Evolutionary conservation across 1,139 yeast species (phyloP).

Genomic region (Magnusiomyces tetraspermus): DNA sequence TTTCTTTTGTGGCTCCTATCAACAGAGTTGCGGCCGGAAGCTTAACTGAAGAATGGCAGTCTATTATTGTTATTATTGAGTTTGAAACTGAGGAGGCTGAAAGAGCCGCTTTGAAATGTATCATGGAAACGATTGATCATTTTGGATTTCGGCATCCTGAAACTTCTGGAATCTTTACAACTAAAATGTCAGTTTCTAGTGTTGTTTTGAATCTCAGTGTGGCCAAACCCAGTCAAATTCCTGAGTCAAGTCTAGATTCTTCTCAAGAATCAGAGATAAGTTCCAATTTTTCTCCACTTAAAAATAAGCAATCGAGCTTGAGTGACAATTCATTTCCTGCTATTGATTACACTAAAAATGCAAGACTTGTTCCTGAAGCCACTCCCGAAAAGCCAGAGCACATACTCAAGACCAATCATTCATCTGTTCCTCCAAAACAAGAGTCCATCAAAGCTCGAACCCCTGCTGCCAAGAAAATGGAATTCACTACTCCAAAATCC

Average conservation of each 20-base stretch:
- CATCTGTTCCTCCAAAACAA: background rate
- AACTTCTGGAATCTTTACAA: background rate
- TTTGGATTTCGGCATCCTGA: slow-evolving; percentile 11
- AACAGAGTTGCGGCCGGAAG: slow-evolving; percentile 1
- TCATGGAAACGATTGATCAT: slow-evolving; percentile 3
- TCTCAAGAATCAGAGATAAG: background rate
- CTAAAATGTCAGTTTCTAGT: slow-evolving; percentile 11
- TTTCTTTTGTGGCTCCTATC: slow-evolving; percentile 6
- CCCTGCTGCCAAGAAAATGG: background rate
- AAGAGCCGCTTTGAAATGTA: background rate
- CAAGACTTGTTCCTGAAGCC: background rate
- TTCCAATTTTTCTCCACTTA: background rate
- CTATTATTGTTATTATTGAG: slow-evolving; percentile 3
- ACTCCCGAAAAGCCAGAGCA: background rate
- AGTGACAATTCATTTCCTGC: slow-evolving; percentile 6
- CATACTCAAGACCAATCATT: background rate
- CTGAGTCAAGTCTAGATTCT: background rate
- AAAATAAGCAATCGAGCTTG: slow-evolving; percentile 4
- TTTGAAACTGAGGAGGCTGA: slow-evolving; percentile 5
- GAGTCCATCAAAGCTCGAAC: background rate
- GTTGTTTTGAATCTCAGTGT: slow-evolving; percentile 5
- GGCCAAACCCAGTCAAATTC: background rate
- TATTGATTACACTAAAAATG: background rate
- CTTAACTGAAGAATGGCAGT: slow-evolving; percentile 6
- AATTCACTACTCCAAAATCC: background rate